Base-by-base conservation (phyloP, 1,139 yeast species). In the Magnusiomyces fungicola region DNA sequence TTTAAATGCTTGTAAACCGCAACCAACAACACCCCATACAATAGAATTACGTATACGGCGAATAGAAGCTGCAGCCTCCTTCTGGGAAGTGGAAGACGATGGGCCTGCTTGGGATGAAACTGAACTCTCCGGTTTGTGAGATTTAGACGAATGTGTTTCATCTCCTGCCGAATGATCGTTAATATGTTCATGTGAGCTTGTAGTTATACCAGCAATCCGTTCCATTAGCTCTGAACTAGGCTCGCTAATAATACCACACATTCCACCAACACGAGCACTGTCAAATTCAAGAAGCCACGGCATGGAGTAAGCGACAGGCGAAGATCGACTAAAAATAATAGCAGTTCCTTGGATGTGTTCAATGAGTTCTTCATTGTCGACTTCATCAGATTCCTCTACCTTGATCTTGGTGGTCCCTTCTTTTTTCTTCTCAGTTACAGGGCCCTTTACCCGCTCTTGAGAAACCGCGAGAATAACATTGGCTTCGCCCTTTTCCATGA, bases 231-330 rank as follows among this genome's bases (percentile, higher is more conserved):
- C 19, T 9, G 78, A 79, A 53, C 72, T 71, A 21, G 79, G 79
- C 56, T 79, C 82, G 32, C 78, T 75, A 19, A 79, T 70, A 0
- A 81, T 73, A 1, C 80, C 83, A 29, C 79, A 69, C n/a, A 80
- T 67, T 1, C 80, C 82, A 9, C 83, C 83, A 22, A 77, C 69
- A 24, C 65, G 56, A 16, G 66, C 65, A 41, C 62, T 61, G 36
- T 56, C 62, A 53, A 61, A 63, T 53, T 61, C 66, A 24, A 65
- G 59, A 45, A 71, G 68, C 58, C 79, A 77, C 14, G 85, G 84
- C 62, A 69, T 79, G 60, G 68, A 76, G 50, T 70, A 71, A 10
- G 81, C 69, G 10, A 80, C 56, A 45, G 66, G 68, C 5, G 41
- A 38, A 23, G 25, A 23, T 10, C 41, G 41, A 22, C 41, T 38